Evolutionary conservation across 148 eudicot genomes (phyloP), one percentile per base, ranked within the genome.

Genomic region (Chenopodium quinoa): DNA sequence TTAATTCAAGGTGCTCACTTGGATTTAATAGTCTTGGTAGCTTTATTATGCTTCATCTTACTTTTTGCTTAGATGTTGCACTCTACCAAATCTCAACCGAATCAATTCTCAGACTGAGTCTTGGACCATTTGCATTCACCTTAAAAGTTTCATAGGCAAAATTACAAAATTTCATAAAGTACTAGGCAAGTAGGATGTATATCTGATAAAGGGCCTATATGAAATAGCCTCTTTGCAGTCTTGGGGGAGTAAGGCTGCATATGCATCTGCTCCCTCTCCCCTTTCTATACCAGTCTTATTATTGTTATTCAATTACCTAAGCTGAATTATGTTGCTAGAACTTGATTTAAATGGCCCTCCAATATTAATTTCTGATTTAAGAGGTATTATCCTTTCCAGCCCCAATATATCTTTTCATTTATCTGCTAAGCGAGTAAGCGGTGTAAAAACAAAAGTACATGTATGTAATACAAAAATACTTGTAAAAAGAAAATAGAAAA

Each of bases 1-100:
- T 91, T 89, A 90, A 90, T 76, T 76, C 86, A 86, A 94, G 99
- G 99, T 96, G 78, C 64, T 83, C 78, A 25, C 17, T 40, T 40
- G 50, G 75, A 13, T 71, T 40, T 40, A 37, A 34, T 50, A 12
- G 9, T 48, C 7, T 7, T 9, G 47, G 17, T 12, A n/a, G 2
- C n/a, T 9, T 52, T 23, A 48, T 73, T 3, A 73, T 50, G 22
- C 76, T 50, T 73, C 20, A 4, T 48, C 1, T 73, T 13, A 7
- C 12, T 12, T 40, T 25, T 17, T 37, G 23, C 74, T 20, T 60
- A 37, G 74, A 22, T 27, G n/a, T 34, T 34, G 27, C 10, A 40
- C 31, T 20, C 4, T 22, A 17, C 17, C 62, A 67, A 25, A 67
- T 29, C 17, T 7, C 37, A 27, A 56, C 37, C 29, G 71, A 29